A percentile compares a stretch with the other conserved stretches of the same genome.
These are phyloP conservation scores for Ogataea paradorogensis DNA, from an alignment of 805 yeast species.

Conservation along the genomic window DNA sequence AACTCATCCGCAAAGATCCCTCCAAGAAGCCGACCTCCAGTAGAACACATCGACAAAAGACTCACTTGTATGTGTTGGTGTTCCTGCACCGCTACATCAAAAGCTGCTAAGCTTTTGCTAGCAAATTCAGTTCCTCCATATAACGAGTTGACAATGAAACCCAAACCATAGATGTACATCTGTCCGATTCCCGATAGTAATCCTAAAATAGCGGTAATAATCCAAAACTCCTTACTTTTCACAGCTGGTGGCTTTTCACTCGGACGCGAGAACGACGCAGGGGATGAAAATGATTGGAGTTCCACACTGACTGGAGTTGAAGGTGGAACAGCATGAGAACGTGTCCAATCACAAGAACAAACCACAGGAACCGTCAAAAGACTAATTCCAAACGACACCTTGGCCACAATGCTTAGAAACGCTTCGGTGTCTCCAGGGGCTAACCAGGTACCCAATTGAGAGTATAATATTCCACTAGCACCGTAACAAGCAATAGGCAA, in stretches of 20 bases:
- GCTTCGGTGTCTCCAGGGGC: conserved; percentile 58
- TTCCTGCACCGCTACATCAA: conserved; percentile 37
- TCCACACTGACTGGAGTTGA: conserved; percentile 7
- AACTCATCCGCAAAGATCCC: conserved; percentile 67
- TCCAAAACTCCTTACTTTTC: conserved; percentile 41
- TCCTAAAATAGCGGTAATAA: conserved; percentile 49
- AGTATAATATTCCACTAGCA: conserved; percentile 65
- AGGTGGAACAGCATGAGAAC: conserved; percentile 17
- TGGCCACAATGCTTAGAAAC: conserved; percentile 47
- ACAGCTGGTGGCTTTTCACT: conserved; percentile 3
- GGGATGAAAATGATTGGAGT: conserved; percentile 5
- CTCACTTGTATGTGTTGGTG: conserved; percentile 74
- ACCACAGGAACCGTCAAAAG: conserved; percentile 47
- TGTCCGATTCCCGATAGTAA: conserved; percentile 66
- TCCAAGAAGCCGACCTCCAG: conserved; percentile 59
- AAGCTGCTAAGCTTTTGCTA: conserved; percentile 6
- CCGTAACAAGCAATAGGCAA: conserved; percentile 76
- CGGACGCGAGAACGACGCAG: conserved; percentile 6
- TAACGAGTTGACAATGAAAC: conserved; percentile 61
- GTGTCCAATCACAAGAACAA: conserved; percentile 38
- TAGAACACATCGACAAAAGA: conserved; percentile 63
- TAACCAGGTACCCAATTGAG: conserved; percentile 50
- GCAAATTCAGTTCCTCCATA: conserved; percentile 25
- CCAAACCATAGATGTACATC: conserved; percentile 71
- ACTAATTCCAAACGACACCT: conserved; percentile 40